phyloP scores from a whole-genome alignment of 352 stramenopile species.

The Plasmopara muralis region DNA sequence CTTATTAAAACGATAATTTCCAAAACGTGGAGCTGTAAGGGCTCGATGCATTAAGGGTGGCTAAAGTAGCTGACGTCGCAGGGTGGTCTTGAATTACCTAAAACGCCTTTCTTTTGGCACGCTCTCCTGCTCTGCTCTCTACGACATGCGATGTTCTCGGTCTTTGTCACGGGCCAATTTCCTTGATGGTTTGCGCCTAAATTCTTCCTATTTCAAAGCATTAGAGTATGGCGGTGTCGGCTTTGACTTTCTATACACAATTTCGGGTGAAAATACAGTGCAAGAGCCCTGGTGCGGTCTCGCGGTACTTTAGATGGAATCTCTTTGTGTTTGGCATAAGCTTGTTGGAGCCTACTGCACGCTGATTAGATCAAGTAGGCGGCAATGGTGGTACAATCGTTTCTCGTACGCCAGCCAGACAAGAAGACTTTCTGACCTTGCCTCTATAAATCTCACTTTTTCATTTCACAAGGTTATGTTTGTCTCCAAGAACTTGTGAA shows the following conservation, averaged over 20 bases:
- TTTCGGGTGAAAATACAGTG: background rate
- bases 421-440: no score
- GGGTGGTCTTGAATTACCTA: background rate
- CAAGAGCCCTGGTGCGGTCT: background rate
- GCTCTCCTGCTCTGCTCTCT: background rate
- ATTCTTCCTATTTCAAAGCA: background rate
- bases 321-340: background rate
- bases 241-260: background rate
- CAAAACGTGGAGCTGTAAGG: background rate
- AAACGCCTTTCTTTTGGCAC: background rate
- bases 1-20: background rate
- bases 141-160: background rate
- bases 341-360: no score
- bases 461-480: no score
- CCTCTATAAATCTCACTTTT: no score
- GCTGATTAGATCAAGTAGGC: no score
- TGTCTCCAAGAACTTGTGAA: no score
- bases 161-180: background rate
- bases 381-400: no score
- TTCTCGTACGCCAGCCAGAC: no score
- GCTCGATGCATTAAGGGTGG: background rate
- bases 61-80: background rate
- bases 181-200: background rate
- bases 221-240: background rate
- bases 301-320: background rate